Base-by-base conservation (phyloP, 2,329 filamentous ascomycete genomes). In the Aspergillus texensis region DNA sequence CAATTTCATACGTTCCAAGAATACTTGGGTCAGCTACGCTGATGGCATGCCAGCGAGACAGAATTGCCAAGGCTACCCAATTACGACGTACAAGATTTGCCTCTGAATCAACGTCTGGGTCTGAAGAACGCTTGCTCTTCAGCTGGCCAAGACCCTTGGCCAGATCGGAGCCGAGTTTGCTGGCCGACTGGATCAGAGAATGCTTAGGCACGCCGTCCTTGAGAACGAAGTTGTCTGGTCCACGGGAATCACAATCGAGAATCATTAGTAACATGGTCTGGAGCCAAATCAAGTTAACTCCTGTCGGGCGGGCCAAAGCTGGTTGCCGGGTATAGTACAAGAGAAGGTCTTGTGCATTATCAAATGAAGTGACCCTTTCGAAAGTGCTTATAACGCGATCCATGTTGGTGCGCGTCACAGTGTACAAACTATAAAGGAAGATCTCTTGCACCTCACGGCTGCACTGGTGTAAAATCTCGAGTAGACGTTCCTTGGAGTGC, bases 11-110 rank as follows among this genome's bases (percentile, higher is more conserved):
- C 12, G 68, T 74, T 41, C 73, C 74, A 46, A 80, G 71, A 39
- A 79, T 69, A 62, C 77, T 79, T 24, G 71, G 71, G 52, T 79
- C 77, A 46, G 77, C 78, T 16, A 79, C 75, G 67, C 78, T 79
- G 36, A 80, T 73, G 24, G 76, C 73, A 65, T 80, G 78, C 78
- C 78, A 81, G 45, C 79, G 78, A 8, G 74, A 71, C 48, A 81
- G 62, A 41, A 81, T 77, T 41, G 72, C 72, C 59, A 80, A 65
- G 2, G 76, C 75, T 5, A 79, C 76, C 77, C 78, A 81, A 60
- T 72, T 76, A 26, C 78, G 77, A 28, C 79, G 72, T 26, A 74
- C 75, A 39, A 81, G 68, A 45, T 79, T 79, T 30, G 72, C 73
- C 62, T 81, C 77, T 6, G 78, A 80, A 64, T 80, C 79, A 21